Conservation (phyloP, 257 asterid genomes). For the Solanum virginianum region DNA sequence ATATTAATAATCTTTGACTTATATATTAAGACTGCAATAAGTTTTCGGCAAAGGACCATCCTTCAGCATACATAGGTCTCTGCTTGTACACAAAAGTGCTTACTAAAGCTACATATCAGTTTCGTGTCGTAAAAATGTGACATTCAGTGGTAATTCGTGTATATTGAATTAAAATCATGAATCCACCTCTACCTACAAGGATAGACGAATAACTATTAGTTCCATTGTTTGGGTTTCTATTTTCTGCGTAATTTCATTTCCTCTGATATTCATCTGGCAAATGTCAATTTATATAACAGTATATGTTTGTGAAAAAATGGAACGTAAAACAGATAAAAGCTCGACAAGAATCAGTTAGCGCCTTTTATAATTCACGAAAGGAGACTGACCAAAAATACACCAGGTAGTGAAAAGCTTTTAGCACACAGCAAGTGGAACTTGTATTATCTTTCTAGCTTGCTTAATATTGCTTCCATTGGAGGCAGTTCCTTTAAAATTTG, state of each 20-base stretch:
- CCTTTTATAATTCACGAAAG: not conserved
- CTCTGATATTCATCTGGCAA: not conserved
- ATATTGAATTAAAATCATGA: not conserved
- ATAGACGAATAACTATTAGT: not conserved
- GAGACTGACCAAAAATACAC: not conserved
- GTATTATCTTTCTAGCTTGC: conserved; percentile 77
- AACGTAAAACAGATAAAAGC: not conserved
- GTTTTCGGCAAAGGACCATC: not conserved
- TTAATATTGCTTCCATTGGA: conserved; percentile 72
- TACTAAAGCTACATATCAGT: not conserved
- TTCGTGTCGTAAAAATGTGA: not conserved
- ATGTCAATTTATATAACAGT: not conserved
- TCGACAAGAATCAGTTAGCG: not conserved
- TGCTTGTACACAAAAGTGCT: not conserved
- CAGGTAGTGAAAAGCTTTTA: not conserved
- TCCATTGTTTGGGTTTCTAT: not conserved
- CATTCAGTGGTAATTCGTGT: not conserved
- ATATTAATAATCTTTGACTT: not conserved
- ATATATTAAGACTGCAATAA: not conserved
- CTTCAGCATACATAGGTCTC: not conserved
- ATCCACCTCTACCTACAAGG: not conserved
- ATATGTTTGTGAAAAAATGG: not conserved
- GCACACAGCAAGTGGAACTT: not conserved
- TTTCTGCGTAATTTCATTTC: not conserved
- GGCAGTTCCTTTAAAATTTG: conserved; percentile 82